These are phyloP conservation scores for Populus davidiana DNA, from an alignment of 345 rosid genomes.

Conservation along the genomic window DNA sequence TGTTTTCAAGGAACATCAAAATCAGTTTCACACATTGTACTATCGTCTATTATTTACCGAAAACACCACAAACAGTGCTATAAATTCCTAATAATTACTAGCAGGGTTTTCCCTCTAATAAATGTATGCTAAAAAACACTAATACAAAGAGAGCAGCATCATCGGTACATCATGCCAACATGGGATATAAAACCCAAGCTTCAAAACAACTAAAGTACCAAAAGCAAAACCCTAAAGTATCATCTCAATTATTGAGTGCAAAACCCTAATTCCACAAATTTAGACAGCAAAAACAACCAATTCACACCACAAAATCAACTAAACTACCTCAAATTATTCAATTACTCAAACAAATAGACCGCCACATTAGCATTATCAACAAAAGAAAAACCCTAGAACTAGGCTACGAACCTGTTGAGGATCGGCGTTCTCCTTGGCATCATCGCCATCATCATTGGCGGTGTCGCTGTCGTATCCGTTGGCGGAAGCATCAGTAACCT, in stretches of 20 bases:
- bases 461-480: constrained; percentile 32
- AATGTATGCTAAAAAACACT: background rate
- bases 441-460: constrained; percentile 32
- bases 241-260: background rate
- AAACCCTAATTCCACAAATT: background rate
- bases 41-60: background rate
- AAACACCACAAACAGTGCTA: background rate
- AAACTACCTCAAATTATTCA: background rate
- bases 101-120: background rate
- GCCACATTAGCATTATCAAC: background rate
- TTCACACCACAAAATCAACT: background rate
- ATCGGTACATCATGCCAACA: background rate
- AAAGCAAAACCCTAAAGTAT: background rate
- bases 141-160: background rate
- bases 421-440: constrained; percentile 51
- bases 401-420: constrained; percentile 36
- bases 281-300: background rate
- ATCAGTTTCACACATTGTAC: background rate
- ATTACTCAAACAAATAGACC: background rate
- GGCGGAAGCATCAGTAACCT: background rate
- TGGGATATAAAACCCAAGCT: background rate
- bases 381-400: background rate
- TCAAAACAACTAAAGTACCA: background rate
- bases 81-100: background rate
- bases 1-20: background rate